These are phyloP conservation scores for Sporisorium sorghi DNA, from an alignment of 1,284 basidiomycete genomes.

Conservation along the genomic window DNA sequence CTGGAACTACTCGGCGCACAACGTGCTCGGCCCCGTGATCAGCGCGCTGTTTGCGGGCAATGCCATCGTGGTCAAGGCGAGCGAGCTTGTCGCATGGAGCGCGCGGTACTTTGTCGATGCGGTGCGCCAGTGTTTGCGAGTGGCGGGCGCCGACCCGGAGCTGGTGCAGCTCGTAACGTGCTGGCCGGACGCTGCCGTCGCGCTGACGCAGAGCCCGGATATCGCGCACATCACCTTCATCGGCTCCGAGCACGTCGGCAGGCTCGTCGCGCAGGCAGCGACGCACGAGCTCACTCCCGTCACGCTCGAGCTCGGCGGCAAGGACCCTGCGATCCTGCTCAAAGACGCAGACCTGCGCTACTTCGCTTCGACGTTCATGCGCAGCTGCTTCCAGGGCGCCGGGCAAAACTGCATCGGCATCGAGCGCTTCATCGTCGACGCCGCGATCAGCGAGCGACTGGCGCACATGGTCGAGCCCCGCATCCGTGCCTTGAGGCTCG, in stretches of 20 bases:
- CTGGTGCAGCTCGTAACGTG: conserved; percentile 76
- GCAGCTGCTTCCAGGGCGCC: conserved; percentile 76
- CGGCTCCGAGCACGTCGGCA: conserved; percentile 89
- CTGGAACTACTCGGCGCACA: conserved; percentile 82
- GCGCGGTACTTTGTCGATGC: conserved; percentile 74
- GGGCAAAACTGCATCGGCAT: conserved; percentile 95
- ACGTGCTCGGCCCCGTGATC: conserved; percentile 90
- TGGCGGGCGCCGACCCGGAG: conserved; percentile 82
- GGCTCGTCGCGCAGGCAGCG: conserved; percentile 84
- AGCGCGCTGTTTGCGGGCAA: conserved; percentile 91
- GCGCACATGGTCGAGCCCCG: conserved; percentile 68
- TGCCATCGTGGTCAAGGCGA: conserved; percentile 87
- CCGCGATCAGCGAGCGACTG: conserved; percentile 79
- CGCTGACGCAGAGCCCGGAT: conserved; percentile 80
- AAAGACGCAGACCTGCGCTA: conserved; percentile 71
- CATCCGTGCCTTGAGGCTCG: conserved; percentile 53
- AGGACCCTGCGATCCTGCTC: conserved; percentile 74
- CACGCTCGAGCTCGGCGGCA: conserved; percentile 85
- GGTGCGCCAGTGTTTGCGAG: conserved; percentile 69
- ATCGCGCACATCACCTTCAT: conserved; percentile 85
- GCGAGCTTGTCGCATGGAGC: conserved; percentile 64
- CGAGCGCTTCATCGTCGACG: conserved; percentile 88
- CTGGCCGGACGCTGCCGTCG: conserved; percentile 85
- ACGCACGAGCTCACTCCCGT: conserved; percentile 87
- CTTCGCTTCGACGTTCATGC: conserved; percentile 71